Conservation (phyloP, 257 asterid species). For the Scutellaria baicalensis region DNA sequence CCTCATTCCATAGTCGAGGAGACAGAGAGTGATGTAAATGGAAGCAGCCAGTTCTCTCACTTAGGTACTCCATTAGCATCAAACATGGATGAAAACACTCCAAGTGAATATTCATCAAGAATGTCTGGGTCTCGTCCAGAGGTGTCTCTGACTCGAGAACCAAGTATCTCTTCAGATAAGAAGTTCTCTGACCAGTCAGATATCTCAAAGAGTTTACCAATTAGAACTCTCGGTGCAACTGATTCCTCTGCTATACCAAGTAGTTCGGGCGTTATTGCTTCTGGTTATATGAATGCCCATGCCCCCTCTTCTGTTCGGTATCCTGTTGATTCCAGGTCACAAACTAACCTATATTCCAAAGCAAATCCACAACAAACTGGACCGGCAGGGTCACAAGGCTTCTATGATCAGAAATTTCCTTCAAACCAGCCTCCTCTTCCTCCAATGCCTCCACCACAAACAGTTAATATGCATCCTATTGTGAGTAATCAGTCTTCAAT, state of each 20-base stretch:
- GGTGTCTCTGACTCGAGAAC: conserved; percentile 50
- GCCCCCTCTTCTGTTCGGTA: conserved; percentile 32
- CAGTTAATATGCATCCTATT: conserved; percentile 37
- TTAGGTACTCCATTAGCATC: conserved; percentile 47
- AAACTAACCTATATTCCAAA: conserved; percentile 41
- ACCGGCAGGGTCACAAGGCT: conserved; percentile 46
- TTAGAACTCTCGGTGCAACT: conserved; percentile 27
- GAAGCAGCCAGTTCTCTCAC: conserved; percentile 50
- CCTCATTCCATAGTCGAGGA: conserved; percentile 92
- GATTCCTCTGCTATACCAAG: conserved; percentile 38
- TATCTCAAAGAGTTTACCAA: conserved; percentile 40
- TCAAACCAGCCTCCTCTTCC: conserved; percentile 70
- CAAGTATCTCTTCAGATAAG: conserved; percentile 72
- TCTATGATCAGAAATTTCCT: conserved; percentile 55
- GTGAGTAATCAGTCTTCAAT: conserved; percentile 38
- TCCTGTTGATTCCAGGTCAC: conserved; percentile 50
- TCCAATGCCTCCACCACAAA: conserved; percentile 63
- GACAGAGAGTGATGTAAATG: conserved; percentile 68
- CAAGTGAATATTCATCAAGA: conserved; percentile 74
- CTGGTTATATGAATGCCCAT: conserved; percentile 34
- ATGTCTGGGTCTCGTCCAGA: conserved; percentile 72
- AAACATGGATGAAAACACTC: conserved; percentile 56
- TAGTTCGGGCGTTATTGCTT: conserved; percentile 36
- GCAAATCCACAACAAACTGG: conserved; percentile 31
- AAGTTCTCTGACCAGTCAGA: conserved; percentile 55